These are phyloP conservation scores for Fusarium caatingaense DNA, from an alignment of 2,329 filamentous ascomycete genomes.

Conservation along the genomic window DNA sequence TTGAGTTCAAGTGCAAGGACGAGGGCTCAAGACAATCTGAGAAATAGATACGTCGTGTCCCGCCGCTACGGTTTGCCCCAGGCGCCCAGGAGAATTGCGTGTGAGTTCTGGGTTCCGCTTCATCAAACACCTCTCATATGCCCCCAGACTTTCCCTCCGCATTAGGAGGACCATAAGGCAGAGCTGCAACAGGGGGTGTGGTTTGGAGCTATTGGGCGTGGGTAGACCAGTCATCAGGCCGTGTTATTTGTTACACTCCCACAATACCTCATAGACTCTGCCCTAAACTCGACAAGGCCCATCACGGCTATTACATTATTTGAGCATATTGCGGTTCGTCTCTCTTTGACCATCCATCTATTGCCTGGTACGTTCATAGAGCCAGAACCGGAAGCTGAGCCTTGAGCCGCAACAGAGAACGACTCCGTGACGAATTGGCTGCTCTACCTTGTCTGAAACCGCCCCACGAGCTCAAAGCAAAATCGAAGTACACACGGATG, in stretches of 20 bases:
- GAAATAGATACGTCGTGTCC: constrained; percentile 38
- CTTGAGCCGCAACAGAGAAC: constrained; percentile 21
- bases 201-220: constrained; percentile 34
- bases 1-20: constrained; percentile 28
- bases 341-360: constrained; percentile 8
- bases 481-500: constrained; percentile 42
- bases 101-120: constrained; percentile 37
- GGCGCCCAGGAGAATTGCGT: constrained; percentile 25
- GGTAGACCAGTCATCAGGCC: constrained; percentile 28
- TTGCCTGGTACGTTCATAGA: neutral
- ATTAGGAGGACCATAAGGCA: constrained; percentile 35
- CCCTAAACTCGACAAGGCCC: constrained; percentile 23
- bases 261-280: constrained; percentile 33
- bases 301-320: constrained; percentile 14
- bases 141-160: constrained; percentile 37
- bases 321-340: constrained; percentile 14
- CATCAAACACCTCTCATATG: constrained; percentile 43
- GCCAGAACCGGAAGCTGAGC: constrained; percentile 18
- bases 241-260: constrained; percentile 44
- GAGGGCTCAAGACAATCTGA: constrained; percentile 34
- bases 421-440: constrained; percentile 27
- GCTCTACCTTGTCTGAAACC: constrained; percentile 30
- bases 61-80: constrained; percentile 38
- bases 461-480: constrained; percentile 38
- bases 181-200: constrained; percentile 38